These are phyloP conservation scores for Claviceps citrina DNA, from an alignment of 2,329 filamentous ascomycete genomes.

Conservation along the genomic window DNA sequence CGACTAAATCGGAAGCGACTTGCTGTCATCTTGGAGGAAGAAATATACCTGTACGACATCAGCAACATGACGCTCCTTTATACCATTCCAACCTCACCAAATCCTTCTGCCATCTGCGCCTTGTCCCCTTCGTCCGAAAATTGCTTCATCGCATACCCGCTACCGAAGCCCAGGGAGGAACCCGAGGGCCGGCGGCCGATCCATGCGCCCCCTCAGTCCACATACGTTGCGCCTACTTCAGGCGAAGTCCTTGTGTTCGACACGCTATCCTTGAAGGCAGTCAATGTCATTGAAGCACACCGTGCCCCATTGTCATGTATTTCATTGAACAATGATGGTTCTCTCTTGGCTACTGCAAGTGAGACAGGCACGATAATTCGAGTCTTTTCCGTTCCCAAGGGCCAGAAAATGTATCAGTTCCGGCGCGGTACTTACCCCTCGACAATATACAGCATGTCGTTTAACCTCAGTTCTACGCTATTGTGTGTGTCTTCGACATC, in stretches of 20 bases:
- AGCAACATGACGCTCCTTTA: slow-evolving; percentile 93
- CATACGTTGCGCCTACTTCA: slow-evolving; percentile 67
- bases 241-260: slow-evolving; percentile 92
- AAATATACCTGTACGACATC: slow-evolving; percentile 97
- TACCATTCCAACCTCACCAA: slow-evolving; percentile 86
- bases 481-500: slow-evolving; percentile 92
- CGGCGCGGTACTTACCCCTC: slow-evolving; percentile 88
- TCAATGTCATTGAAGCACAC: slow-evolving; percentile 92
- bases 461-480: slow-evolving; percentile 84
- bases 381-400: slow-evolving; percentile 82
- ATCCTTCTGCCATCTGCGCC: slow-evolving; percentile 79
- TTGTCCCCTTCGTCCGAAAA: slow-evolving; percentile 89
- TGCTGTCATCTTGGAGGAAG: slow-evolving; percentile 83
- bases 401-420: slow-evolving; percentile 91
- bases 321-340: slow-evolving; percentile 83
- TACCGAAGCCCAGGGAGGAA: slow-evolving; percentile 58
- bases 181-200: slow-evolving; percentile 46
- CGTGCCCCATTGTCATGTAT: slow-evolving; percentile 82
- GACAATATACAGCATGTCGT: slow-evolving; percentile 96
- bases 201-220: slow-evolving; percentile 69
- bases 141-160: slow-evolving; percentile 86
- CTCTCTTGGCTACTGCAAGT: slow-evolving; percentile 79
- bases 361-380: slow-evolving; percentile 96
- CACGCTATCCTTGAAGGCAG: slow-evolving; percentile 71
- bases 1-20: slow-evolving; percentile 87